Evolutionary conservation across 345 rosid genomes (phyloP).

Genomic region (Firmiana major): DNA sequence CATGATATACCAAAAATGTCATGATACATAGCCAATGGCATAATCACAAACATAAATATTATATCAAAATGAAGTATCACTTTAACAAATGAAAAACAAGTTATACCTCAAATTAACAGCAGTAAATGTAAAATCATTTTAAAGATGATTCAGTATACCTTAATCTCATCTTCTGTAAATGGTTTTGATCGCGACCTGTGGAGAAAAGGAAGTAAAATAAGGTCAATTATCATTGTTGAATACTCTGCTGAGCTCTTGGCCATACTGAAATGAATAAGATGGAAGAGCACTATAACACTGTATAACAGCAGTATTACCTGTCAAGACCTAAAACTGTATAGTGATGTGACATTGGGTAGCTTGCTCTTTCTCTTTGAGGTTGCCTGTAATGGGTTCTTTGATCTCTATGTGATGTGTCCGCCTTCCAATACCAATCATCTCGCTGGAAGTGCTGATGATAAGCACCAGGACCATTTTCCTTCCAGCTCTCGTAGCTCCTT

Average conservation of each 20-base stretch:
- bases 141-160: conserved; percentile 41
- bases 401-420: conserved; percentile 59
- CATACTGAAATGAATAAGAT: neutral
- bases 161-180: conserved; percentile 89
- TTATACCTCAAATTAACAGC: neutral
- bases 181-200: conserved; percentile 64
- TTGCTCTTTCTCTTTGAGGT: conserved; percentile 52
- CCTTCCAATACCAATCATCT: conserved; percentile 98
- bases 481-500: conserved; percentile 80
- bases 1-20: neutral
- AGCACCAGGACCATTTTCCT: conserved; percentile 54
- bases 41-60: neutral
- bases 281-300: neutral
- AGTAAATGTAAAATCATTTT: neutral
- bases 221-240: neutral
- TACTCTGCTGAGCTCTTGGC: neutral
- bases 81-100: neutral
- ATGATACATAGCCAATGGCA: neutral
- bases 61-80: neutral
- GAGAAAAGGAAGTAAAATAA: conserved; percentile 17
- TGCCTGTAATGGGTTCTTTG: conserved; percentile 57
- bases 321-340: conserved; percentile 87
- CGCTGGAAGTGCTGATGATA: conserved; percentile 89
- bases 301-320: conserved; percentile 41
- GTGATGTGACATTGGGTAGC: conserved; percentile 78